phyloP scores from a whole-genome alignment of 192 early-diverging fungal species.

The Funneliformis geosporum region DNA sequence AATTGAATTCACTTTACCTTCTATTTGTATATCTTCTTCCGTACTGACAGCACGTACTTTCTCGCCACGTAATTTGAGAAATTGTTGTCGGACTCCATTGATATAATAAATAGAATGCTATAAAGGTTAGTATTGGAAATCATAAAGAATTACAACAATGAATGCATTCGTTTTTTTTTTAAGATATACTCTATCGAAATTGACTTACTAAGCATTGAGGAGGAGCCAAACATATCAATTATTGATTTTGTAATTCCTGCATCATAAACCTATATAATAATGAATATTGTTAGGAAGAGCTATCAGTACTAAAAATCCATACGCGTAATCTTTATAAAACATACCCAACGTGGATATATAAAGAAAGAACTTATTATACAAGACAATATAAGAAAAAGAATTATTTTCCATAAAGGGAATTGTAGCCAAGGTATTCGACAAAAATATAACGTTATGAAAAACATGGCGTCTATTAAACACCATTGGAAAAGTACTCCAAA shows the following conservation, averaged over 20 bases:
- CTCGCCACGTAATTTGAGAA: conserved; percentile 2
- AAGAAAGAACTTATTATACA: not conserved
- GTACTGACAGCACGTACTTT: conserved; percentile 30
- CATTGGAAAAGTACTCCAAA: not conserved
- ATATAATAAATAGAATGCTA: not conserved
- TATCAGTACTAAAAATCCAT: not conserved
- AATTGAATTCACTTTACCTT: conserved; percentile 10
- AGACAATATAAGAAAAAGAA: not conserved
- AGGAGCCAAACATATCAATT: not conserved
- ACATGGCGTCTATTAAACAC: conserved; percentile 2
- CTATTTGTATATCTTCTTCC: conserved; percentile 24
- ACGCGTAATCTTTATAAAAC: conserved; percentile 3
- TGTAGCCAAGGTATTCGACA: conserved; percentile 30
- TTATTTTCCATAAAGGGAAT: not conserved
- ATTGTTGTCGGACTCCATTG: conserved; percentile 23
- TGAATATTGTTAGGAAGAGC: not conserved
- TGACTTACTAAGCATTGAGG: conserved; percentile 15
- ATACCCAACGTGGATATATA: conserved; percentile 24
- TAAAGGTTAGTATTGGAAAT: not conserved
- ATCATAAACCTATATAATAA: conserved; percentile 6
- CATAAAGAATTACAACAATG: not conserved
- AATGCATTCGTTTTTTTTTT: not conserved
- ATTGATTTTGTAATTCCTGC: not conserved
- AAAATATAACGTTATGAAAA: not conserved
- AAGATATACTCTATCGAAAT: not conserved